phyloP scores from a whole-genome alignment of 2,329 filamentous ascomycete species.

The Penicillium sp. region DNA sequence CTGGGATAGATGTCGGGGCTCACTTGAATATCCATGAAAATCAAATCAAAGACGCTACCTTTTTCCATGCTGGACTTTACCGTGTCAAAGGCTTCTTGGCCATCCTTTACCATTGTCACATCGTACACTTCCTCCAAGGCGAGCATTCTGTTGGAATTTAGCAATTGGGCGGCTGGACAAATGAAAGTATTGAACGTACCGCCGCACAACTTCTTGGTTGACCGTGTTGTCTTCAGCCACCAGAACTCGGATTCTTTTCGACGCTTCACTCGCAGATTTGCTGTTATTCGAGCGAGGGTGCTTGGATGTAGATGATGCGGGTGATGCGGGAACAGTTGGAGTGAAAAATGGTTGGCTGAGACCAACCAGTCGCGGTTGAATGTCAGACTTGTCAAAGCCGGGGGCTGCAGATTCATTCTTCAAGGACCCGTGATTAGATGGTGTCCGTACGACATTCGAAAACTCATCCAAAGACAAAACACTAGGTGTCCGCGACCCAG shows the following conservation, averaged over 20 bases:
- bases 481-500: constrained; percentile 38
- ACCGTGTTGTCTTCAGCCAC: constrained; percentile 80
- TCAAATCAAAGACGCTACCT: constrained; percentile 76
- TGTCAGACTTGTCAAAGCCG: constrained; percentile 59
- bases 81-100: constrained; percentile 83
- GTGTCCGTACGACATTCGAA: constrained; percentile 25
- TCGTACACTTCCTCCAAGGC: constrained; percentile 61
- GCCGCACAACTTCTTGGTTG: constrained; percentile 62
- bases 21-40: constrained; percentile 85
- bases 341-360: constrained; percentile 80
- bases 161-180: neutral
- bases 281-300: constrained; percentile 54
- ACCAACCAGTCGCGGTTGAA: constrained; percentile 78
- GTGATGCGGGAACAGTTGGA: constrained; percentile 35
- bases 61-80: constrained; percentile 82
- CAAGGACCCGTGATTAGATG: constrained; percentile 26
- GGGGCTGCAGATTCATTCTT: constrained; percentile 34
- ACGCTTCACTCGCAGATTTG: constrained; percentile 58
- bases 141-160: constrained; percentile 56
- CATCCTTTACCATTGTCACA: constrained; percentile 84
- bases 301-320: constrained; percentile 6
- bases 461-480: constrained; percentile 32
- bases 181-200: constrained; percentile 13
- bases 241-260: constrained; percentile 72
- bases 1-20: neutral